phyloP scores from a whole-genome alignment of 352 stramenopile species.

The Phytophthora europaea region DNA sequence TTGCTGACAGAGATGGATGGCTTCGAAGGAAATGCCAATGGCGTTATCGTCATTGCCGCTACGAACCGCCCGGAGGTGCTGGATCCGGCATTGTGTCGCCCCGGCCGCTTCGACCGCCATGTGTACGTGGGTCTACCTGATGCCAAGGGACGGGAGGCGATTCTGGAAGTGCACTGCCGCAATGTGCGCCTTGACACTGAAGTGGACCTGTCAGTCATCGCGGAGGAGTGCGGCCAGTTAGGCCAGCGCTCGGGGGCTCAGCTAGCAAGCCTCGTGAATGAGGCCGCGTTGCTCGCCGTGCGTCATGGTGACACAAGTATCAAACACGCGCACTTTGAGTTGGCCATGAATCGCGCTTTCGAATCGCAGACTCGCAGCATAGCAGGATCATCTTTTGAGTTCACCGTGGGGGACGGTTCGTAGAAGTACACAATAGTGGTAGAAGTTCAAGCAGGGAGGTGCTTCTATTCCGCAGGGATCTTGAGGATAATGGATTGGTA shows the following conservation, averaged over 20 bases:
- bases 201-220: constrained; percentile 62
- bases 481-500: neutral
- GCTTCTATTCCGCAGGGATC: neutral
- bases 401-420: constrained; percentile 53
- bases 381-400: constrained; percentile 62
- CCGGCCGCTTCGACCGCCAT: constrained; percentile 97
- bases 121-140: constrained; percentile 97
- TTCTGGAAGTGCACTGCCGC: constrained; percentile 76
- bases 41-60: constrained; percentile 97
- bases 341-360: constrained; percentile 79
- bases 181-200: constrained; percentile 65
- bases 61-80: constrained; percentile 98
- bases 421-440: constrained; percentile 1
- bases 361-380: constrained; percentile 69
- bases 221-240: constrained; percentile 63
- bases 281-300: constrained; percentile 83
- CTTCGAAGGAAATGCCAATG: constrained; percentile 91
- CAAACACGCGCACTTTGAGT: constrained; percentile 74
- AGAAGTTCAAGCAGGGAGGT: neutral
- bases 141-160: constrained; percentile 88
- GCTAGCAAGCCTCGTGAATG: constrained; percentile 85
- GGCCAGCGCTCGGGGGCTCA: constrained; percentile 79
- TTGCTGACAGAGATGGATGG: constrained; percentile 92
- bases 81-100: constrained; percentile 95
- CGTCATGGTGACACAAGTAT: constrained; percentile 72